phyloP scores from a whole-genome alignment of 148 eudicot genomes.

The Rhododendron molle region DNA sequence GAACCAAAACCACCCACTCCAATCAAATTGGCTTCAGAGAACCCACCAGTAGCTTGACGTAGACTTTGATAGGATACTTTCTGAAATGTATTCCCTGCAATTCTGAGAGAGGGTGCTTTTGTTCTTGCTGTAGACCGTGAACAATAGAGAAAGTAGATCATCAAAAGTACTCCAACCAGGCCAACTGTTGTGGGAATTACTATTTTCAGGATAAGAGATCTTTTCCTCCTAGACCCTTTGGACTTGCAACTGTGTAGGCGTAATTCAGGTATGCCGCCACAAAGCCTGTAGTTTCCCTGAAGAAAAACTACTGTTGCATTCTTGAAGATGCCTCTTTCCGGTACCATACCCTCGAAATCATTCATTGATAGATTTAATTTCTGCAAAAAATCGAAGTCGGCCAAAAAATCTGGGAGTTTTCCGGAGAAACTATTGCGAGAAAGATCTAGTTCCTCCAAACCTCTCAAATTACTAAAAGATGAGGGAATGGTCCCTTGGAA shows the following conservation, averaged over 20 bases:
- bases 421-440: too few relatives aligned
- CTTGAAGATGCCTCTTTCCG: neutral
- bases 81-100: neutral
- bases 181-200: neutral
- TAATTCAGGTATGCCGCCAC: neutral
- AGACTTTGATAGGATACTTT: neutral
- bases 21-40: neutral
- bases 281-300: neutral
- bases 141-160: neutral
- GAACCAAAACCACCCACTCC: too few relatives aligned
- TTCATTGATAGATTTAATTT: conserved; percentile 4
- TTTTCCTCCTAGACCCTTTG: neutral
- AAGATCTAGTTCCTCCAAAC: too few relatives aligned
- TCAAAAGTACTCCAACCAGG: neutral
- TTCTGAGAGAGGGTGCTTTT: neutral
- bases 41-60: neutral
- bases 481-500: too few relatives aligned
- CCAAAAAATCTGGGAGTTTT: too few relatives aligned
- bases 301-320: neutral
- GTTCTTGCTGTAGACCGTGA: neutral
- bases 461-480: too few relatives aligned
- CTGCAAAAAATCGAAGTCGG: too few relatives aligned
- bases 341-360: neutral
- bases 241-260: neutral
- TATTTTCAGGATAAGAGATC: neutral